Base-by-base conservation (phyloP, 2,329 filamentous ascomycete species). In the Aspergillus spinulosporus region DNA sequence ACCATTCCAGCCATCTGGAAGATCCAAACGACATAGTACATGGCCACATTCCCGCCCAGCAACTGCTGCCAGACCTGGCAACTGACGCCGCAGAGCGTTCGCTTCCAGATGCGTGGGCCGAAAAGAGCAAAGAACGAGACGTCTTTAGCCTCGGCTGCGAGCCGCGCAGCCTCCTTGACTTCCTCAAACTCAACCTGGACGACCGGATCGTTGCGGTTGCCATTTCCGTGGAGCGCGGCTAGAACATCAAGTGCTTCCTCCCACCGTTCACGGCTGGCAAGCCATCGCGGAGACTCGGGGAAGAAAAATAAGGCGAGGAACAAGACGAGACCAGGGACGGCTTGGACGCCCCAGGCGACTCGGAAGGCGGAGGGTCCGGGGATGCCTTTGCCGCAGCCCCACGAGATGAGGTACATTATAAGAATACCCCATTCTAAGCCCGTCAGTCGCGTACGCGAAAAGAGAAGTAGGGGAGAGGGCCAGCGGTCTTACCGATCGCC, bases 311-410 rank as follows among this genome's bases (percentile, higher is more conserved):
- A 77, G 43, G 82, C 83, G 45, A 77, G 58, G 53, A 85, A 78
- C 37, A 87, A 76, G 46, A 84, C 66, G 14, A 85, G 68, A 26
- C 78, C 83, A 0, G 84, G 84, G 42, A 87, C 69, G 56, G 84
- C 84, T 63, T 88, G 85, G 4, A 85, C 75, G 40, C 82, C 84
- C 84, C 85, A 88, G 14, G 84, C 82, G 2, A 84, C 79, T 11
- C 85, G 75, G 72, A 84, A 85, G 3, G 80, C 75, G 1, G 76
- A 74, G 0, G 74, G 64, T 4, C 78, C 75, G 0, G 69, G 53
- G 1, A 73, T 61, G 3, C 69, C 68, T 7, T 70, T 60, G 5
- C 66, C 66, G 46, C 72, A 75, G 11, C 72, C 72, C 52, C 74
- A 74, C 6, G 73, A 73, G 44, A 77, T 70, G 48, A 77, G 56